Base-by-base conservation (phyloP, 1,284 basidiomycete genomes). In the Puccinia coronata region DNA sequence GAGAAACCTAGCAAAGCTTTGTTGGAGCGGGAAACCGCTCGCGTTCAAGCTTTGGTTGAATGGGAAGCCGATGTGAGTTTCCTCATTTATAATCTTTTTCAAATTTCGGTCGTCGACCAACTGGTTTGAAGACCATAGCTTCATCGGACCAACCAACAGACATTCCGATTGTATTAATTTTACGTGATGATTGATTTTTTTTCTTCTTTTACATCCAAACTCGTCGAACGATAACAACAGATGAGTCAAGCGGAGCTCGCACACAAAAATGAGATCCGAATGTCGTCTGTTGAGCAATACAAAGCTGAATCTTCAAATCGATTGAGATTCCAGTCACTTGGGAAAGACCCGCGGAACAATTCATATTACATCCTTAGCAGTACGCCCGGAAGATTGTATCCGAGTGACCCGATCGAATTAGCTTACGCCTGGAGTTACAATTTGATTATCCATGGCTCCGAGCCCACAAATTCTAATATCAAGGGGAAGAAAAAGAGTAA, bases 31-130 rank as follows among this genome's bases (percentile, higher is more conserved):
- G 80, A 81, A 70, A 36, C 43, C n/a, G 72, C 70, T 49, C 80
- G 80, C 8, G 43, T 75, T 23, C 14, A 65, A 53, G 61, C 61
- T 23, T 69, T 81, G 51, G 20, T 14, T 6, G 72, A 81, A 49
- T 81, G 80, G 80, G 72, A 81, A 70, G 49, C 71, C n/a, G 59
- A 67, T 63, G 80, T 81, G 25, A 74, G 80, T 80, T n/a, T 34
- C 11, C 36, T 12, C 72, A 41, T 14, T 31, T 53, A 34, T 25
- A 53, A 36, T 53, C 31, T 51, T 39, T 28, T 43, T 5, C 41
- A 25, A 34, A n/a, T n/a, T n/a, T n/a, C n/a, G n/a, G n/a, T n/a
- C n/a, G n/a, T n/a, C n/a, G 55, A 9, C 20, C 43, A 18, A 14
- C 20, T 8, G 43, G 12, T 47, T 47, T 47, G 8, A 47, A 47